Evolutionary conservation across 345 rosid species (phyloP), one percentile per base, ranked within the genome.

Genomic region (Eucalyptus caleyi): DNA sequence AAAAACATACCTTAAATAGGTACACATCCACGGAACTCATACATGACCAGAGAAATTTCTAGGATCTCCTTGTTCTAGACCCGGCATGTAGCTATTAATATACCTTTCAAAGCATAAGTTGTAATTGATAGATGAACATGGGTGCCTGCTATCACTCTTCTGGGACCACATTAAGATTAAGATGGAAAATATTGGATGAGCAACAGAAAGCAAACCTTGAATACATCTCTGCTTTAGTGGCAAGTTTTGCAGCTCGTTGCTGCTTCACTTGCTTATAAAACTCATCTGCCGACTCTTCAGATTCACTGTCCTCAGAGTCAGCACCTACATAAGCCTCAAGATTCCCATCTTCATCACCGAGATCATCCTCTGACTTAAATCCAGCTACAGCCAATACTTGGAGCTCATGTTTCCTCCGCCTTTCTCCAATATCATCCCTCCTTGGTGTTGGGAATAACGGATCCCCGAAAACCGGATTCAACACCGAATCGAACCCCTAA

Each of bases 401-500:
- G 47, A 97, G 94, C 92, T 97, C 99, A 90, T 94, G 94, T 89
- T 96, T 96, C 92, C 97, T 95, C 91, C 97, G 95, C 91, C 99
- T 93, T 92, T 96, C 99, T 90, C 99, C 99, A 89, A 97, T 95
- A 90, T 97, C 98, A 93, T 97, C 99, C 89, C 99, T 92, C 93
- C 86, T 93, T 3, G 98, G 99, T 89, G n/a, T n/a, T n/a, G n/a
- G n/a, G n/a, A n/a, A n/a, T n/a, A n/a, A n/a, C n/a, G n/a, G n/a
- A n/a, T n/a, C n/a, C n/a, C n/a, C n/a, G n/a, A n/a, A n/a, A n/a
- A n/a, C n/a, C n/a, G n/a, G n/a, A n/a, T n/a, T n/a, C n/a, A n/a
- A n/a, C n/a, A n/a, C n/a, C n/a, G n/a, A n/a, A n/a, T n/a, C n/a
- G n/a, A n/a, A n/a, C n/a, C n/a, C n/a, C n/a, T n/a, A n/a, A n/a